These are phyloP conservation scores for Euphorbia schlechtendalii DNA, from an alignment of 441 rosid species.

Conservation along the genomic window DNA sequence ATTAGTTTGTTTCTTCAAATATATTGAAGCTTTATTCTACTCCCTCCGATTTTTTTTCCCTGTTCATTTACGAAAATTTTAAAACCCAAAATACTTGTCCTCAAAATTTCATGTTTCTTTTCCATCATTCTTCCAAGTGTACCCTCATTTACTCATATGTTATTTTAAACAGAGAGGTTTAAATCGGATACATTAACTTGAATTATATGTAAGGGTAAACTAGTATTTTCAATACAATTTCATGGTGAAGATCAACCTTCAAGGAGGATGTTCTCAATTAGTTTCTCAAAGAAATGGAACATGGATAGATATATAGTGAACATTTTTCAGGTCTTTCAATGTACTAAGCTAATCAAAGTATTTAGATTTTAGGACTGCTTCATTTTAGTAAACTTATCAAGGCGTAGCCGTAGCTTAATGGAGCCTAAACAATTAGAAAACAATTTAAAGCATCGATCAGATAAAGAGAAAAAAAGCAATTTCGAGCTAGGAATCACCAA, in stretches of 20 bases:
- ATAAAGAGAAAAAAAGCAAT: not conserved
- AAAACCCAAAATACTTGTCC: no score
- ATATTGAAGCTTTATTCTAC: no score
- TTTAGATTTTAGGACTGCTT: not conserved
- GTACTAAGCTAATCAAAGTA: not conserved
- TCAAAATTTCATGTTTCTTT: no score
- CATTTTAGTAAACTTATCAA: no score
- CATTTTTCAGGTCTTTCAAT: not conserved
- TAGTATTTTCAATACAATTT: not conserved
- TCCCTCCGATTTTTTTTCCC: no score
- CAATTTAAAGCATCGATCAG: not conserved
- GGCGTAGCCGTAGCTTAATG: no score
- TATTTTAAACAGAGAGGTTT: no score
- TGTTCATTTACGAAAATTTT: no score
- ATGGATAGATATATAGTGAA: not conserved
- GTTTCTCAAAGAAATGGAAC: not conserved
- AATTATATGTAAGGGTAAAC: no score
- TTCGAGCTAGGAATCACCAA: conserved; percentile 5
- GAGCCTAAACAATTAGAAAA: not conserved
- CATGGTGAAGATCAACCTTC: not conserved
- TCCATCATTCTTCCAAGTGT: no score
- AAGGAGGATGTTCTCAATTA: not conserved
- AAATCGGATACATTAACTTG: no score
- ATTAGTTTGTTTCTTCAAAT: not conserved
- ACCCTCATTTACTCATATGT: no score